These are phyloP conservation scores for Aschersonia sp. DNA, from an alignment of 2,329 filamentous ascomycete genomes.

Conservation along the genomic window DNA sequence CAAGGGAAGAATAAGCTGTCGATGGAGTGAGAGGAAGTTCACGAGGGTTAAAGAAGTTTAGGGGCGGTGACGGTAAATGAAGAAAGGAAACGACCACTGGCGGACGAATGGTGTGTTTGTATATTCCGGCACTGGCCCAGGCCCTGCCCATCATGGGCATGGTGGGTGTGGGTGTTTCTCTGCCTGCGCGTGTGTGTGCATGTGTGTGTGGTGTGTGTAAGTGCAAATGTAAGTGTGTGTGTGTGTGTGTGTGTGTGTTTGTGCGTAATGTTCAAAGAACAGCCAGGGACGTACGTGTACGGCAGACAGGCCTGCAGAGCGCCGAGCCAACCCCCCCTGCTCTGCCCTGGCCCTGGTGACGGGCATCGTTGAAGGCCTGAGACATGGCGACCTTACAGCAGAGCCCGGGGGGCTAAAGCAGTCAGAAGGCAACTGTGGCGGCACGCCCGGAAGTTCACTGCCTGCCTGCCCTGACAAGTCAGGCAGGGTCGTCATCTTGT, in stretches of 20 bases:
- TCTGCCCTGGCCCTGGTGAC: neutral
- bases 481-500: neutral
- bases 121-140: slow-evolving; percentile 5
- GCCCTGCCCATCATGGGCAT: slow-evolving; percentile 7
- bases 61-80: slow-evolving; percentile 22
- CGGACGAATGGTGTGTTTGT: slow-evolving; percentile 5
- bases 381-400: slow-evolving; percentile 1
- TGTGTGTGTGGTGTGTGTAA: no score
- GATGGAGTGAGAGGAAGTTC: slow-evolving; percentile 10
- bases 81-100: slow-evolving; percentile 12
- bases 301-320: neutral
- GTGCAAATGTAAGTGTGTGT: no score
- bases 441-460: slow-evolving; percentile 1
- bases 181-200: no score
- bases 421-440: slow-evolving; percentile 2
- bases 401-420: slow-evolving; percentile 1
- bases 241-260: no score
- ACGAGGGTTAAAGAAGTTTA: slow-evolving; percentile 8
- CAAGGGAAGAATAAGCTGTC: slow-evolving; percentile 15
- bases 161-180: no score
- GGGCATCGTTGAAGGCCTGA: slow-evolving; percentile 2
- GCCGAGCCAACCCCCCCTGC: neutral
- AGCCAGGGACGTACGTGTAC: neutral
- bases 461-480: neutral
- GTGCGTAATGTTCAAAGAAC: neutral